These are phyloP conservation scores for Rhododendron ovatum DNA, from an alignment of 148 eudicot genomes.

Conservation along the genomic window DNA sequence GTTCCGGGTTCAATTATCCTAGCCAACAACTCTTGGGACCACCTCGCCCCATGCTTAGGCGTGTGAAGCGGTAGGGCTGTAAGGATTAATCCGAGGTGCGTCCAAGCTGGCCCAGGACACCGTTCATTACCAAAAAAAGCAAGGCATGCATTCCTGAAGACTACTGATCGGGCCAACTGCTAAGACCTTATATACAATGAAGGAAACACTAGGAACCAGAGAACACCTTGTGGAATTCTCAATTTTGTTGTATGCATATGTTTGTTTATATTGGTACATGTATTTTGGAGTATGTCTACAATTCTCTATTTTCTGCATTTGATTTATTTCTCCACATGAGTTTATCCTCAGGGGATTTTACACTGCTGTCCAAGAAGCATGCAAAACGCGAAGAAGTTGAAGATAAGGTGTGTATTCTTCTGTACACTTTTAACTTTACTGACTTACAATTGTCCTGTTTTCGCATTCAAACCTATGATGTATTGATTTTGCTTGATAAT, in stretches of 20 bases:
- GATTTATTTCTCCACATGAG: background rate
- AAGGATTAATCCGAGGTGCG: background rate
- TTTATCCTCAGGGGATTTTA: conserved; percentile 59
- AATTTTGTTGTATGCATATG: background rate
- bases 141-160: background rate
- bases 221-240: background rate
- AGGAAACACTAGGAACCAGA: background rate
- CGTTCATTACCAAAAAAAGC: background rate
- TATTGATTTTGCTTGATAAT: background rate
- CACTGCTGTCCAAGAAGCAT: conserved; percentile 56
- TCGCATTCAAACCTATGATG: background rate
- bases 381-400: conserved; percentile 66
- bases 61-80: too few relatives aligned
- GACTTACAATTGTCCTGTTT: background rate
- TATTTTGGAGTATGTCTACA: background rate
- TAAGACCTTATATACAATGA: background rate
- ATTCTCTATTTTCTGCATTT: background rate
- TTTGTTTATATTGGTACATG: background rate
- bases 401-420: conserved; percentile 53
- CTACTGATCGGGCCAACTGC: background rate
- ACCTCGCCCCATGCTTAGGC: background rate
- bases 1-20: too few relatives aligned
- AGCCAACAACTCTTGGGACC: background rate
- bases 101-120: background rate
- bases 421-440: background rate